Evolutionary conservation across 139 green algal species (phyloP), one percentile per base, ranked within the genome.

Genomic region (Pseudopediastrum boryanum): DNA sequence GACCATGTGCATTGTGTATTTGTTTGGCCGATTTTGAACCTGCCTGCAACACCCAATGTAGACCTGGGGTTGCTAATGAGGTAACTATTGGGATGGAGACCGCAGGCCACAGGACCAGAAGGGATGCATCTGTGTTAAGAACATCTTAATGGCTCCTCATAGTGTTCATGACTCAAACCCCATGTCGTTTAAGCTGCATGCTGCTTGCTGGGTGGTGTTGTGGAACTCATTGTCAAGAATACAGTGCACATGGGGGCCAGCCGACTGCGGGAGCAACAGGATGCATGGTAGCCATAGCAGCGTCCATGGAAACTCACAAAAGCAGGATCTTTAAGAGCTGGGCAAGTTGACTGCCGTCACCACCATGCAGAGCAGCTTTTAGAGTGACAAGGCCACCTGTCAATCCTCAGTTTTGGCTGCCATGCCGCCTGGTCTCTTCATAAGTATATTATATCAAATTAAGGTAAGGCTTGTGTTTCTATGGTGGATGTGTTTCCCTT

Each of bases 361-460:
- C 5, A 39, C 19, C 31, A 33, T 43, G 42, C 10, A 71, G 19
- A 41, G n/a, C 71, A 44, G 39, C 56, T 35, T 13, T 72, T 10
- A 10, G 36, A 7, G 4, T 8, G 12, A 73, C 48, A 72, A 23
- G n/a, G 52, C 12, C 7, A 16, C 59, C 33, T 39, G 19, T 36
- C 52, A 36, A 19, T 29, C 23, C 0, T 3, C 2, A 10, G 48
- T 6, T 0, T 56, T 83, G 79, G 81, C 82, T 21, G 69, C 74
- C 1, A 84, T 88, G 63, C 63, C 8, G 21, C 29, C 19, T 13
- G 29, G 36, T 7, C n/a, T 8, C 63, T 6, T 12, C 63, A 50
- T 25, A 25, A 10, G 7, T 54, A 36, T 36, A 50, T 9, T 23
- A 54, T 10, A 33, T 51, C 21, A 8, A 7, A 9, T 19, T 10